Conservation (phyloP, 331 rosid genomes). For the Cydonia oblonga region DNA sequence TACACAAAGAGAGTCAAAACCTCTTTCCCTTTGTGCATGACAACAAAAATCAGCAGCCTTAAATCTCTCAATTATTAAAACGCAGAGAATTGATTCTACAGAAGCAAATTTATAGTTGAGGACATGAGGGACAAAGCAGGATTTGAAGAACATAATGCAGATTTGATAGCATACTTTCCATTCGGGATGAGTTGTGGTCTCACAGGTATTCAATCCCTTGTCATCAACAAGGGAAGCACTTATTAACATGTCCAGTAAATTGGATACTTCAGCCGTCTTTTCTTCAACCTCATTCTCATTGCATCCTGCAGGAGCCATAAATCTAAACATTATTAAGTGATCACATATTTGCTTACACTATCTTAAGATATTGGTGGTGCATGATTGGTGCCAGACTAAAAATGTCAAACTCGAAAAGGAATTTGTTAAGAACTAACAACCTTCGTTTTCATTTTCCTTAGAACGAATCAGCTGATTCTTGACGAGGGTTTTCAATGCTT, state of each 20-base stretch:
- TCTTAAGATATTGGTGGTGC: neutral
- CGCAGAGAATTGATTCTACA: neutral
- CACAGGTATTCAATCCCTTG: slow-evolving; percentile 18
- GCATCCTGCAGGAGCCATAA: slow-evolving; percentile 33
- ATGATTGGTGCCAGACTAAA: neutral
- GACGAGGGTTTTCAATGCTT: slow-evolving; percentile 46
- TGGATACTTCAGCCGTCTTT: slow-evolving; percentile 53
- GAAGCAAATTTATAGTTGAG: neutral
- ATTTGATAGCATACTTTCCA: slow-evolving; percentile 64
- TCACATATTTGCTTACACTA: neutral
- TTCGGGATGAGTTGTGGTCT: slow-evolving; percentile 29
- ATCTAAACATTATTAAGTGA: neutral
- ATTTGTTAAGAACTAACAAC: slow-evolving; percentile 18
- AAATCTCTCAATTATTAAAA: neutral
- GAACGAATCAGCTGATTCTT: slow-evolving; percentile 45
- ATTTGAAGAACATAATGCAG: slow-evolving; percentile 8
- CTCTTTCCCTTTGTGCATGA: neutral
- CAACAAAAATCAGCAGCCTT: neutral
- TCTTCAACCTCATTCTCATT: slow-evolving; percentile 34
- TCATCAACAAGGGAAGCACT: slow-evolving; percentile 37
- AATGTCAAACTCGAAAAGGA: neutral
- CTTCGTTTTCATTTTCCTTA: slow-evolving; percentile 34
- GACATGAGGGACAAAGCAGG: neutral
- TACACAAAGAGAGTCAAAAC: neutral
- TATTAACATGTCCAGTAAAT: slow-evolving; percentile 75